Base-by-base conservation (phyloP, 2,329 filamentous ascomycete genomes). In the Pochonia chlamydosporia region DNA sequence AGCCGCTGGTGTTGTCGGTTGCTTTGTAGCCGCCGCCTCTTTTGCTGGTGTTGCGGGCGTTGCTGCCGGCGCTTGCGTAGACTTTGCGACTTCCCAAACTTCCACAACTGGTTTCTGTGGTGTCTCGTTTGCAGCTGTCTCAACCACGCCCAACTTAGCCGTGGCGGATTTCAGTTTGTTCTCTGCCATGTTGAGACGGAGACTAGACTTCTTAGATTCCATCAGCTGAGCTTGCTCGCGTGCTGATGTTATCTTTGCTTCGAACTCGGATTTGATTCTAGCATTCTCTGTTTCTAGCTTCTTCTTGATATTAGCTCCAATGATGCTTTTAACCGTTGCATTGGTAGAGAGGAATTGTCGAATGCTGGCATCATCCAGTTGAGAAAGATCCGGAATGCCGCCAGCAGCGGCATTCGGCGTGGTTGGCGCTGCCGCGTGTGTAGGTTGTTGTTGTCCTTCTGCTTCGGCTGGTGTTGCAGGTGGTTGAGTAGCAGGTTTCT, bases 41-140 rank as follows among this genome's bases (percentile, higher is more conserved):
- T 46, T 52, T n/a, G 49, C 49, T 26, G 52, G 51, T 11, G 50
- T 54, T 40, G 43, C 47, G 8, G 49, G 24, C 13, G 43, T 50
- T 7, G 52, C 18, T 39, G 57, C 11, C 4, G 53, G 50, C 20
- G 63, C 55, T 35, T 63, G 62, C 20, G 66, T 59, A 18, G 45
- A 73, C 66, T 92, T 91, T 0, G 86, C 90, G 46, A 87, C 71
- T 53, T 85, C 82, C 87, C 89, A 96, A 1, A 96, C 91, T 65
- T 96, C 90, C 9, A 73, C 79, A 4, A 97, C 89, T 1, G 90
- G 81, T 61, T 82, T 84, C 57, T 92, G 76, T 0, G 92, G 92
- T 1, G 91, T 96, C 41, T 95, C 86, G n/a, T 76, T 77, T 0
- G 86, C 89, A 11, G 92, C 91, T 40, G 82, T 87, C 59, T 90